phyloP scores from a whole-genome alignment of 129 eudicot genomes.

The Gnaphalium uliginosum region DNA sequence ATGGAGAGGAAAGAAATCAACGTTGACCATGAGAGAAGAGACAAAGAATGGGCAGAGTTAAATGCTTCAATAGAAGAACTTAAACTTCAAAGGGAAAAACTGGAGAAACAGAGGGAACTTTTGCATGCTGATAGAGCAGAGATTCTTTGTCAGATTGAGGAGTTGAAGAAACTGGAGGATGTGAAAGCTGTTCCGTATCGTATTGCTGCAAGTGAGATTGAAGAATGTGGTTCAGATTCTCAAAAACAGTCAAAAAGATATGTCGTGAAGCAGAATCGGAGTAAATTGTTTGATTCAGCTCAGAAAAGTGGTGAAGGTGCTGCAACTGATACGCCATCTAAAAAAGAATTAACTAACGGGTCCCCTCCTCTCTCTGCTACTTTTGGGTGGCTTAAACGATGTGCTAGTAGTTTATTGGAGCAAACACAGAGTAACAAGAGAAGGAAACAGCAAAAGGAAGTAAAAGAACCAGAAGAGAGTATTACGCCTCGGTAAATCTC shows the following conservation, averaged over 20 bases:
- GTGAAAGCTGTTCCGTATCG: conserved; percentile 50
- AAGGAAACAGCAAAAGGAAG: conserved; percentile 48
- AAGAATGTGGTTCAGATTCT: conserved; percentile 34
- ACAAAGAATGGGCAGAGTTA: conserved; percentile 85
- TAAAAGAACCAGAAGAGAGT: conserved; percentile 33
- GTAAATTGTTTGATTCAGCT: conserved; percentile 21
- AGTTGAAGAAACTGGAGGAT: conserved; percentile 73
- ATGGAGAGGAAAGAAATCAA: conserved; percentile 67
- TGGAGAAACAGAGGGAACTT: conserved; percentile 86
- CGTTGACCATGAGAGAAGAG: conserved; percentile 79
- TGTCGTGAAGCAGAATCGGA: conserved; percentile 27
- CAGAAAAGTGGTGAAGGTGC: conserved; percentile 35
- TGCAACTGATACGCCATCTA: conserved; percentile 31
- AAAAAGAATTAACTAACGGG: conserved; percentile 36
- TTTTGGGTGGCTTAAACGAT: conserved; percentile 82
- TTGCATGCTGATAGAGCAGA: conserved; percentile 66
- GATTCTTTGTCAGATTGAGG: conserved; percentile 72
- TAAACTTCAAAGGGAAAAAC: conserved; percentile 71
- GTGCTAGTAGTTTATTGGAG: conserved; percentile 78
- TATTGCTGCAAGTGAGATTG: conserved; percentile 44
- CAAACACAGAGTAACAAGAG: conserved; percentile 62
- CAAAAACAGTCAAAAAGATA: conserved; percentile 38
- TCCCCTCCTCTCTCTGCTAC: conserved; percentile 68
- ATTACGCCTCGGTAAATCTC: conserved; percentile 37
- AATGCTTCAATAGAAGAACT: conserved; percentile 74